Conservation (phyloP, 768 basidiomycete species). For the Suillus decipiens region DNA sequence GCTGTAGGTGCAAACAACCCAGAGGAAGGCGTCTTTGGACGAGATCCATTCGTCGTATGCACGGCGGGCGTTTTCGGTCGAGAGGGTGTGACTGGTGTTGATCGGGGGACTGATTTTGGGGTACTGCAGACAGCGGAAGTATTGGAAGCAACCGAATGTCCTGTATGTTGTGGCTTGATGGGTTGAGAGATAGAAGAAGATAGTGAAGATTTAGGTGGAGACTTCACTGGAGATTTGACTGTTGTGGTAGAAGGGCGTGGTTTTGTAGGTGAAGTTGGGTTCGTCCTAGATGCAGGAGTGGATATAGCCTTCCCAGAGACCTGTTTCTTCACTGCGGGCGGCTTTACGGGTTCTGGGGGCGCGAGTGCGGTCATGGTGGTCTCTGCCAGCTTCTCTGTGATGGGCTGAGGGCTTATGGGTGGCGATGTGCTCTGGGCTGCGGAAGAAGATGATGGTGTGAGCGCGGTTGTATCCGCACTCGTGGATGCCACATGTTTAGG, state of each 20-base stretch:
- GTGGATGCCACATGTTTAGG: constrained; percentile 45
- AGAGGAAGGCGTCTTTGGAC: constrained; percentile 64
- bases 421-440: constrained; percentile 21
- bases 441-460: constrained; percentile 37
- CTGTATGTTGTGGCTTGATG: constrained; percentile 42
- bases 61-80: constrained; percentile 39
- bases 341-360: constrained; percentile 23
- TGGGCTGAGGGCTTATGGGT: constrained; percentile 32
- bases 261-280: constrained; percentile 32
- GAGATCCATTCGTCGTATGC: constrained; percentile 24
- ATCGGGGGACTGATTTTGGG: constrained; percentile 25
- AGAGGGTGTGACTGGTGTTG: constrained; percentile 33
- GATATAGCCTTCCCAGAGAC: constrained; percentile 24
- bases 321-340: constrained; percentile 22
- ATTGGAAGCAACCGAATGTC: constrained; percentile 40
- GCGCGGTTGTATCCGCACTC: constrained; percentile 33
- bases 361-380: constrained; percentile 22
- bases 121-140: constrained; percentile 29
- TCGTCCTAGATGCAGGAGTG: constrained; percentile 22
- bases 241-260: constrained; percentile 23
- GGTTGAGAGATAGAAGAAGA: constrained; percentile 39
- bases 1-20: constrained; percentile 83
- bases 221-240: constrained; percentile 22
- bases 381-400: constrained; percentile 25
- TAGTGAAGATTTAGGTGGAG: constrained; percentile 34